A percentile compares a stretch with the other conserved stretches of the same genome.
Conservation (phyloP, 495 filamentous ascomycete species). For the Staphylotrichum tortipilum region DNA sequence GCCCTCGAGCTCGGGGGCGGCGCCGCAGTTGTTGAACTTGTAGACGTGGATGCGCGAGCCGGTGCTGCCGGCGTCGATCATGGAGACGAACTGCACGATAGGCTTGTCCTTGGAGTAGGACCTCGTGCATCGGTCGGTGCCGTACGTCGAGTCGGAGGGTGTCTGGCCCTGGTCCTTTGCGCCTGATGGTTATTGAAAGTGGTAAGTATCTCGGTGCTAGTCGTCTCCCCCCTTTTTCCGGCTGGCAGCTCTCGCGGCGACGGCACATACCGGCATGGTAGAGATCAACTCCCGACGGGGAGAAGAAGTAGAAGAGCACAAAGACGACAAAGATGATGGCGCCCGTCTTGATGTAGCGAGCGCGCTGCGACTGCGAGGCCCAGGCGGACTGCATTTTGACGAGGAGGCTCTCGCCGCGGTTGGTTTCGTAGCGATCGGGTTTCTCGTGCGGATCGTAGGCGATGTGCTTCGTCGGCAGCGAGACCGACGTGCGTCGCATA, state of each 20-base stretch:
- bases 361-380: constrained; percentile 65
- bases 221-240: not conserved
- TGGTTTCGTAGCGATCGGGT: constrained; percentile 42
- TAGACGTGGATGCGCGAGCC: constrained; percentile 98
- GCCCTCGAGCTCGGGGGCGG: constrained; percentile 86
- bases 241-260: not conserved
- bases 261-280: constrained; percentile 38
- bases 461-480: constrained; percentile 48
- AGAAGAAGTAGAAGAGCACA: constrained; percentile 66
- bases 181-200: constrained; percentile 1
- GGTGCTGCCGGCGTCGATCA: constrained; percentile 97
- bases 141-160: constrained; percentile 50
- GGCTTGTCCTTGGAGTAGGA: constrained; percentile 80
- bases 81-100: constrained; percentile 90
- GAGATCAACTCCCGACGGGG: constrained; percentile 45
- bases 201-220: not conserved
- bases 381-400: constrained; percentile 45
- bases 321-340: constrained; percentile 67
- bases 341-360: constrained; percentile 73
- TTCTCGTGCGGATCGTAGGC: constrained; percentile 52
- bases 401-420: constrained; percentile 35
- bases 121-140: constrained; percentile 67
- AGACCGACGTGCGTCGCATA: constrained; percentile 53
- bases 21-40: constrained; percentile 96
- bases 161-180: constrained; percentile 34